phyloP scores from a whole-genome alignment of 352 stramenopile species.

The Phytophthora macrochlamydospora region DNA sequence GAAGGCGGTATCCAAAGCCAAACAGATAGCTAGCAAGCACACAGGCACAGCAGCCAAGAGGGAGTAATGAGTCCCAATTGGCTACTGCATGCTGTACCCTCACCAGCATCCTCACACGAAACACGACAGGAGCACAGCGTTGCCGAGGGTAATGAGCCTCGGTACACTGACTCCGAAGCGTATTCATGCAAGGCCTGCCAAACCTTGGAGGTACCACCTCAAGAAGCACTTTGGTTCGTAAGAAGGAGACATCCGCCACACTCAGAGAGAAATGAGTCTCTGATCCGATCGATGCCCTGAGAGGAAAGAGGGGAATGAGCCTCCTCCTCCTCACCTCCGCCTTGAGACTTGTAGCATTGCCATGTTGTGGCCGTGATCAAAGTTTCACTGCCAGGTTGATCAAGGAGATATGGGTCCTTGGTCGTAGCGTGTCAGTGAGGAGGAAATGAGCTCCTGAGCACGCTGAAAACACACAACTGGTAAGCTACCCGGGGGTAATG shows the following conservation, averaged over 20 bases:
- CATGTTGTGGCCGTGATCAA: background rate
- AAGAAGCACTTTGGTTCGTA: constrained; percentile 13
- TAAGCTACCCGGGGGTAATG: background rate
- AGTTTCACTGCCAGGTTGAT: no score
- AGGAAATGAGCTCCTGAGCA: background rate
- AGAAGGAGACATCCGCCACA: background rate
- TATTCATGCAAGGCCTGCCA: constrained; percentile 12
- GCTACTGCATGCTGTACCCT: constrained; percentile 7
- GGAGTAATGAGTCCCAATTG: constrained; percentile 40
- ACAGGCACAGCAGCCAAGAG: constrained; percentile 13
- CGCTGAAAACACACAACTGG: background rate
- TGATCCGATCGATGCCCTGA: background rate
- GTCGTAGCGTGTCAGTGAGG: background rate
- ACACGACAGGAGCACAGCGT: constrained; percentile 20
- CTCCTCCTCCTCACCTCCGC: constrained; percentile 4
- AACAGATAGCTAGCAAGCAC: constrained; percentile 11
- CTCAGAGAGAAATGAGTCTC: constrained; percentile 41
- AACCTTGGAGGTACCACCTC: constrained; percentile 11
- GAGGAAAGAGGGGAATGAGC: constrained; percentile 30
- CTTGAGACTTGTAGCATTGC: constrained; percentile 1
- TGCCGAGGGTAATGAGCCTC: constrained; percentile 43
- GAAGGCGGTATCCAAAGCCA: constrained; percentile 12
- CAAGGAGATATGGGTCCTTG: no score
- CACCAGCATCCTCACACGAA: constrained; percentile 18
- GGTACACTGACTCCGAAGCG: constrained; percentile 21